Evolutionary conservation across 2,329 filamentous ascomycete species (phyloP), one percentile per base, ranked within the genome.

Genomic region (Gaeumannomyces tritici): DNA sequence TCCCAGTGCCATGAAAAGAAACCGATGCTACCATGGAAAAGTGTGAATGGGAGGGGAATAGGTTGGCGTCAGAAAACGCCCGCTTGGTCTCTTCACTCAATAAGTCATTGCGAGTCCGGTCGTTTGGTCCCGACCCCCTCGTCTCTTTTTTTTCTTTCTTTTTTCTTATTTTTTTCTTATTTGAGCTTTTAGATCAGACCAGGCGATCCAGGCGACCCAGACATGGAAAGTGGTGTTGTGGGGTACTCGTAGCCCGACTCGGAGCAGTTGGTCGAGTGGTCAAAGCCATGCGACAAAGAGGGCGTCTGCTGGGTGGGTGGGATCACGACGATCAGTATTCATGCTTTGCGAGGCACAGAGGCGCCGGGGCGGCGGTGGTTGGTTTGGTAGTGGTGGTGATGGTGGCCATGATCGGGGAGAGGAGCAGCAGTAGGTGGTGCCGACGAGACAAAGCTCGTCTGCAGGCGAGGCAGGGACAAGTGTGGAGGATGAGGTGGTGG

Each of bases 221-320:
- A 87, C 83, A 90, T 87, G n/a, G 87, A 90, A 66, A 89, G 77
- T 64, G 89, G 89, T 61, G 89, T 91, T 56, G 83, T 83, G 51
- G 88, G 88, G 75, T 87, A 87, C 66, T 86, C 82, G 70, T 83
- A 86, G 65, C 80, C 77, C 68, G 71, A 71, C 62, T 87, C 84
- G 35, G 84, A 87, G 73, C 83, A 85, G 69, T 78, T 80, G 64
- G 83, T 77, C 61, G 87, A 90, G 72, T 86, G 83, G 69, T 89
- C 87, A 73, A 86, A 89, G 31, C 86, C 88, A 72, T 89, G 87
- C 70, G 87, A 89, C 69, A 91, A 83, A 71, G 89, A 87, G 76
- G 89, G 89, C 74, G 89, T 91, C 89, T 92, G 77, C 69, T 59
- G n/a, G 57, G 29, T 27, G 57, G 31, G 57, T 35, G 57, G 57